Evolutionary conservation across 1,284 basidiomycete genomes (phyloP).

Genomic region (Leucocoprinus gongylophorus): DNA sequence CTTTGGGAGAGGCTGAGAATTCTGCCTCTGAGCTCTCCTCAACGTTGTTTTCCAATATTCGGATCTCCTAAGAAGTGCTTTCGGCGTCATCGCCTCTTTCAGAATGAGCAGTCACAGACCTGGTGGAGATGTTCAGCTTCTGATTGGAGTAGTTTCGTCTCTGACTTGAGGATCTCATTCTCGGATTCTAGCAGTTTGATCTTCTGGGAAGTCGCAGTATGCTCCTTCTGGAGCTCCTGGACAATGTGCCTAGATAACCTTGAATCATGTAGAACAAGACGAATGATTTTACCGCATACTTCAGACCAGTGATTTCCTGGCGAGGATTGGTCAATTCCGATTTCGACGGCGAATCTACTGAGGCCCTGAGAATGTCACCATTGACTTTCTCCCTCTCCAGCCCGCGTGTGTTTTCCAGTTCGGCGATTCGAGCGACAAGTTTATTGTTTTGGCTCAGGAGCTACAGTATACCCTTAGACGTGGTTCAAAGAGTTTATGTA

Average conservation of each 20-base stretch:
- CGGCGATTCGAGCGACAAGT: slow-evolving; percentile 34
- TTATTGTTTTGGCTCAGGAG: slow-evolving; percentile 23
- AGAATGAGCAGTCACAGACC: slow-evolving; percentile 31
- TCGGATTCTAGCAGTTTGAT: slow-evolving; percentile 72
- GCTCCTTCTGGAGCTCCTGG: slow-evolving; percentile 82
- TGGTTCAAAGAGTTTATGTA: background rate
- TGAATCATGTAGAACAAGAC: slow-evolving; percentile 1
- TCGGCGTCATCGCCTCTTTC: slow-evolving; percentile 9
- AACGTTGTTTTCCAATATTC: slow-evolving; percentile 67
- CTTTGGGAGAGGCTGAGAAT: slow-evolving; percentile 29
- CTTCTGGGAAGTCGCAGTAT: slow-evolving; percentile 51
- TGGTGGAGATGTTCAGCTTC: slow-evolving; percentile 74
- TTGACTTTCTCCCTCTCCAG: slow-evolving; percentile 53
- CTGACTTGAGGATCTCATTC: slow-evolving; percentile 66
- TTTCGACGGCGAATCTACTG: slow-evolving; percentile 37
- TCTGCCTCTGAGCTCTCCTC: slow-evolving; percentile 36
- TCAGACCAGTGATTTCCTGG: slow-evolving; percentile 71
- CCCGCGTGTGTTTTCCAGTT: slow-evolving; percentile 46
- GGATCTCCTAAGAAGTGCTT: slow-evolving; percentile 48
- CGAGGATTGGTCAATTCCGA: slow-evolving; percentile 43
- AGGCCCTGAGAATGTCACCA: slow-evolving; percentile 14
- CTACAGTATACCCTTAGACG: slow-evolving; percentile 1
- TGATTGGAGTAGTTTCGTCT: slow-evolving; percentile 53
- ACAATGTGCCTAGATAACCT: slow-evolving; percentile 65
- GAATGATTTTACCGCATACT: slow-evolving; percentile 38